These are phyloP conservation scores for Oenanthe sinensis DNA, from an alignment of 129 eudicot species.

Conservation along the genomic window DNA sequence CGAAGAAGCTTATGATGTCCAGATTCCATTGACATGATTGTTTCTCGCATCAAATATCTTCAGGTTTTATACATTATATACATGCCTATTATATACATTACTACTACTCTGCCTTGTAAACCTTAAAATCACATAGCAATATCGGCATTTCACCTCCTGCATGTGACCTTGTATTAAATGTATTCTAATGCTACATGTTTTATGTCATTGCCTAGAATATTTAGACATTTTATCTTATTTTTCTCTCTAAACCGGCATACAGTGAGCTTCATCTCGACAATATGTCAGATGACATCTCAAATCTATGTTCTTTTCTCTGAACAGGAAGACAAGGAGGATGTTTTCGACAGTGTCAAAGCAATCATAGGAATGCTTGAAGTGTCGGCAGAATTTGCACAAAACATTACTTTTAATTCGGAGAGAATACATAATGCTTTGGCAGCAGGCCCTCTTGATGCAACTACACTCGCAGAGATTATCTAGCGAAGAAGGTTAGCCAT, in stretches of 20 bases:
- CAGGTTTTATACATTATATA: constrained; percentile 39
- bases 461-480: constrained; percentile 94
- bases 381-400: constrained; percentile 83
- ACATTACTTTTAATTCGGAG: constrained; percentile 60
- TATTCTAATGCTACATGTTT: too few species aligned
- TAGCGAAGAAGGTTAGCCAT: constrained; percentile 77
- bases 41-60: constrained; percentile 41
- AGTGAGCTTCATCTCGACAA: too few species aligned
- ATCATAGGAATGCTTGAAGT: constrained; percentile 89
- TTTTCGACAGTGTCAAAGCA: constrained; percentile 80
- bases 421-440: constrained; percentile 73
- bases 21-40: constrained; percentile 60
- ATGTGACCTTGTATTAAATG: too few species aligned
- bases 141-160: too few species aligned
- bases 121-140: too few species aligned
- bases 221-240: too few species aligned
- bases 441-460: constrained; percentile 93
- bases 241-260: too few species aligned
- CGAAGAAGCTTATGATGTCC: constrained; percentile 97
- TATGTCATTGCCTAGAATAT: too few species aligned
- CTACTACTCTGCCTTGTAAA: too few species aligned
- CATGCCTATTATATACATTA: neutral
- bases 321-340: constrained; percentile 98
- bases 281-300: neutral
- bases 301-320: neutral